Conservation (phyloP, 305 asterid species). For the Andrographis paniculata region DNA sequence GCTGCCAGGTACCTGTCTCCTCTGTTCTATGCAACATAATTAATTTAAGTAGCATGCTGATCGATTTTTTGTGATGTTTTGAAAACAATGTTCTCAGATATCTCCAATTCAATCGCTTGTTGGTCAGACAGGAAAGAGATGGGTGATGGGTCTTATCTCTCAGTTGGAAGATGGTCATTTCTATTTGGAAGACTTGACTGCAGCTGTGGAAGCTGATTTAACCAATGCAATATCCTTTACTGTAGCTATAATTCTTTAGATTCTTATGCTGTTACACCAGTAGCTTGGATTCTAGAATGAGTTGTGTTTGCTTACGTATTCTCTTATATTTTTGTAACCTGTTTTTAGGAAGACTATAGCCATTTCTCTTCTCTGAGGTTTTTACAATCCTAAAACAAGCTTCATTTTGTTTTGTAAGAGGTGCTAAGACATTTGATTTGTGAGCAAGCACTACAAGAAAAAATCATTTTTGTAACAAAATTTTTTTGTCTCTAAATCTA, state of each 20-base stretch:
- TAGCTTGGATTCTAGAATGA: too few relatives aligned
- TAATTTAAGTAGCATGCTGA: conserved; percentile 8
- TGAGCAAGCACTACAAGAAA: too few relatives aligned
- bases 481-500: too few relatives aligned
- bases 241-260: conserved; percentile 6
- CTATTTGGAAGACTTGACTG: conserved; percentile 92
- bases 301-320: background rate
- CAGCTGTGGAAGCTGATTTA: conserved; percentile 83
- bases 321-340: too few relatives aligned
- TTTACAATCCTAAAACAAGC: too few relatives aligned
- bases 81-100: conserved; percentile 42
- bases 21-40: conserved; percentile 1
- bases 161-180: conserved; percentile 98
- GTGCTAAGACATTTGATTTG: too few relatives aligned
- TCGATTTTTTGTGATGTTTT: conserved; percentile 6
- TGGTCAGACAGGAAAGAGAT: conserved; percentile 73
- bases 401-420: too few relatives aligned
- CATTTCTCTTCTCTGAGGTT: too few relatives aligned
- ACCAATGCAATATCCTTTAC: conserved; percentile 91
- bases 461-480: too few relatives aligned
- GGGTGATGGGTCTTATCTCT: conserved; percentile 96
- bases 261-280: too few relatives aligned
- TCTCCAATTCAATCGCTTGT: conserved; percentile 88
- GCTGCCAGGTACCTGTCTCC: conserved; percentile 57
- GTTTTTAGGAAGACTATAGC: too few relatives aligned